These are phyloP conservation scores for Aspergillus sp. DNA, from an alignment of 2,329 filamentous ascomycete species.

Conservation along the genomic window DNA sequence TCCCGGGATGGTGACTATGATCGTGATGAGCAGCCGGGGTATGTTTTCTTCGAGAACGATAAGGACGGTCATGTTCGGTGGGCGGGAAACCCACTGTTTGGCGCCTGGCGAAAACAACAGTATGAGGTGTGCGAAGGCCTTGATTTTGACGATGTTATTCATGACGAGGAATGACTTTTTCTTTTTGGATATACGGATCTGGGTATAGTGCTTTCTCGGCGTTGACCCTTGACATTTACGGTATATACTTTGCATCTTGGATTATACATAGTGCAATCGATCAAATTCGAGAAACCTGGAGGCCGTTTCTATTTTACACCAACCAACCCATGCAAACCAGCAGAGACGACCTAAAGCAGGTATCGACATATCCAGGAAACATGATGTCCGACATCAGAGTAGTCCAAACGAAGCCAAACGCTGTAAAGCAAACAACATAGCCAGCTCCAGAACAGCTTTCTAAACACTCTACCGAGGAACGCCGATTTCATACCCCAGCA, in stretches of 20 bases:
- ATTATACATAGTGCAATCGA: too few species aligned
- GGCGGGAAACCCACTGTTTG: slow-evolving; percentile 26
- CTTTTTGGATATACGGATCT: slow-evolving; percentile 3
- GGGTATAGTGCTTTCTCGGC: slow-evolving; percentile 1
- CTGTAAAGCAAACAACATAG: neutral
- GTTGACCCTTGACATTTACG: neutral
- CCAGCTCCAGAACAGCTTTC: slow-evolving; percentile 1
- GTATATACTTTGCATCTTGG: neutral
- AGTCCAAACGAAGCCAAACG: neutral
- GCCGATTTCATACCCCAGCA: slow-evolving; percentile 88
- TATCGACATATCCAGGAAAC: too few species aligned
- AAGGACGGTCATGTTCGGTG: slow-evolving; percentile 23
- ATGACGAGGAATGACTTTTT: slow-evolving; percentile 13
- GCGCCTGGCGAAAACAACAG: slow-evolving; percentile 28
- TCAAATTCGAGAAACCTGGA: too few species aligned
- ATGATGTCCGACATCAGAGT: too few species aligned
- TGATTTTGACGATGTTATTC: slow-evolving; percentile 20
- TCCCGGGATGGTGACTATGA: slow-evolving; percentile 4
- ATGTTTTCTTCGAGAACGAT: slow-evolving; percentile 34
- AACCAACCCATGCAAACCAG: too few species aligned
- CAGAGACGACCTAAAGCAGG: too few species aligned
- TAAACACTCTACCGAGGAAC: slow-evolving; percentile 25
- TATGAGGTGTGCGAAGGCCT: slow-evolving; percentile 29
- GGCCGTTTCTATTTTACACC: too few species aligned
- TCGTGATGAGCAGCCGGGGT: slow-evolving; percentile 18